Percentiles rank a stretch among this genome's conserved stretches.
These are phyloP conservation scores for Apiotrichum akiyoshidainum DNA, from an alignment of 1,284 basidiomycete species.

Conservation along the genomic window DNA sequence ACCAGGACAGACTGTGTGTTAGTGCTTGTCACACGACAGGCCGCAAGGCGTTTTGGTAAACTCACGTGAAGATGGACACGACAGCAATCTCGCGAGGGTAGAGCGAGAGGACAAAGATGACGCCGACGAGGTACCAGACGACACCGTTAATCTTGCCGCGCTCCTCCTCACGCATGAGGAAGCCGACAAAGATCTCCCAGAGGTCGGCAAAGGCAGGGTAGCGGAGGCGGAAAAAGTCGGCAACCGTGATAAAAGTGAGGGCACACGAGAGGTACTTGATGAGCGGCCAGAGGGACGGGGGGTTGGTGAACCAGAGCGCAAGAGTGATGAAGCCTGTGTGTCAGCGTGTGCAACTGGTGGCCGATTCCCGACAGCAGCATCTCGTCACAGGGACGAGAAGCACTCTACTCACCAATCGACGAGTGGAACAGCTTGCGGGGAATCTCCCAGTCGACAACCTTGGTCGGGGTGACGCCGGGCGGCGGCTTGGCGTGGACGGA, in stretches of 20 bases:
- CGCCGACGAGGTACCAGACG: conserved; percentile 92
- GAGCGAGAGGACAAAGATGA: conserved; percentile 71
- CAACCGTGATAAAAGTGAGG: conserved; percentile 67
- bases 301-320: conserved; percentile 58
- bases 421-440: conserved; percentile 87
- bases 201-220: conserved; percentile 64
- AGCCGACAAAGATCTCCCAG: conserved; percentile 76
- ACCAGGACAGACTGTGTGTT: conserved; percentile 78
- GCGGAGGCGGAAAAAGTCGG: conserved; percentile 75
- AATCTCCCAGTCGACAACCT: conserved; percentile 64
- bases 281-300: conserved; percentile 55
- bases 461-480: conserved; percentile 44
- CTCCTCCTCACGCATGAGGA: conserved; percentile 91
- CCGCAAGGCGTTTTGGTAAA: conserved; percentile 16
- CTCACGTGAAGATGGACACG: conserved; percentile 81
- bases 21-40: neutral
- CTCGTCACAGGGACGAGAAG: neutral
- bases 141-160: conserved; percentile 82
- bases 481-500: conserved; percentile 41
- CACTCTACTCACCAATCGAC: conserved; percentile 69
- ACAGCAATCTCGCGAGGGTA: conserved; percentile 85
- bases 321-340: conserved; percentile 74
- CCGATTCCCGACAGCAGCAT: neutral
- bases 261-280: conserved; percentile 64
- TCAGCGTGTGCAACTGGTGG: neutral